Conservation (phyloP, 2,329 filamentous ascomycete genomes). For the Fusarium sp. region DNA sequence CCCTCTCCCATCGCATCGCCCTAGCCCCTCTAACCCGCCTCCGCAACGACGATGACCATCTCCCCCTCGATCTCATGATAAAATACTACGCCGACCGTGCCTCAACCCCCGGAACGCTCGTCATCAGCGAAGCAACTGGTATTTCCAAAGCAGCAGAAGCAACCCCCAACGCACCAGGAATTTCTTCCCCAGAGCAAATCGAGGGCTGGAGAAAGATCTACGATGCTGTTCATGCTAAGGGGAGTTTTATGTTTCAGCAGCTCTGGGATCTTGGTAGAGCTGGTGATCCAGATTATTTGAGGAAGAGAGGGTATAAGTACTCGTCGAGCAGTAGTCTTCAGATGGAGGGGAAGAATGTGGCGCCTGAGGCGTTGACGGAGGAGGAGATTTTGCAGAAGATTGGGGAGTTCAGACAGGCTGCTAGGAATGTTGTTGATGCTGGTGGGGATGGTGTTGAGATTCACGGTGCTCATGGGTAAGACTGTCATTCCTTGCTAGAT, state of each 20-base stretch:
- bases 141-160: conserved; percentile 46
- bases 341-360: conserved; percentile 38
- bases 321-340: conserved; percentile 40
- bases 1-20: conserved; percentile 58
- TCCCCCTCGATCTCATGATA: conserved; percentile 47
- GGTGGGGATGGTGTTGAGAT: conserved; percentile 79
- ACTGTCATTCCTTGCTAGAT: fast-evolving
- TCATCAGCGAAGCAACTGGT: conserved; percentile 62
- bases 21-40: conserved; percentile 69
- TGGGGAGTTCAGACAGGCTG: conserved; percentile 66
- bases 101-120: conserved; percentile 55
- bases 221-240: conserved; percentile 71
- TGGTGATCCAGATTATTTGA: conserved; percentile 27
- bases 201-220: conserved; percentile 70
- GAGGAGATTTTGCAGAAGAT: conserved; percentile 75
- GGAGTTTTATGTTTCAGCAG: conserved; percentile 71
- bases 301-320: conserved; percentile 45
- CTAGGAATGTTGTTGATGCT: conserved; percentile 67
- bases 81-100: conserved; percentile 61
- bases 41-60: conserved; percentile 57
- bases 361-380: conserved; percentile 61
- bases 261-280: conserved; percentile 73
- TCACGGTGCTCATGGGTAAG: conserved; percentile 65
- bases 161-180: conserved; percentile 62
- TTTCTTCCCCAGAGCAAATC: conserved; percentile 68